Conservation (phyloP, 2,329 filamentous ascomycete species). For the Verticillium nubilum region DNA sequence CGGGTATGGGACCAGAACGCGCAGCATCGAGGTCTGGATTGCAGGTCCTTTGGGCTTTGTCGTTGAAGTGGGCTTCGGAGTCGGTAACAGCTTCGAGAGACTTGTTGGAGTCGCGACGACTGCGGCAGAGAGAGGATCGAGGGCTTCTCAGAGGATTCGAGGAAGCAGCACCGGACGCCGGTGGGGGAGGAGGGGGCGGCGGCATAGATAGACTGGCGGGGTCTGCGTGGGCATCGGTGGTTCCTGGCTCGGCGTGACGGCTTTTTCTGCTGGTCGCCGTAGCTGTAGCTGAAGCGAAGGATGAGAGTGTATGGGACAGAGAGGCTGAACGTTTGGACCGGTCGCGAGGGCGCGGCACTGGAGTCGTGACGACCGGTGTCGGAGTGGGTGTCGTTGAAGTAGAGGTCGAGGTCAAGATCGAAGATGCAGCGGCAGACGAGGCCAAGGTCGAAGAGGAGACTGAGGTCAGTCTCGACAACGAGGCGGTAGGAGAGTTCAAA, state of each 20-base stretch:
- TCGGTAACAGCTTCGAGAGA: conserved; percentile 34
- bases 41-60: conserved; percentile 8
- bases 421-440: not conserved
- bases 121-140: conserved; percentile 32
- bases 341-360: conserved; percentile 2
- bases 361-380: not conserved
- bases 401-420: not conserved
- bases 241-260: conserved; percentile 54
- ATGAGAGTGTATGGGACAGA: conserved; percentile 35
- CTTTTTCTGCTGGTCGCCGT: conserved; percentile 45
- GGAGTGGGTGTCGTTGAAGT: not conserved
- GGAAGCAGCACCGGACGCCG: conserved; percentile 9
- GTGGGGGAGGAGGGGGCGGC: conserved; percentile 34
- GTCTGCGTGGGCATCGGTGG: conserved; percentile 50
- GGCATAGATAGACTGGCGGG: conserved; percentile 62
- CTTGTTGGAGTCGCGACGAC: conserved; percentile 35
- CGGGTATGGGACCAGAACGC: not conserved
- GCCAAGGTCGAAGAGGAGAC: not conserved
- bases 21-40: not conserved
- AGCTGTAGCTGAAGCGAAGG: conserved; percentile 30
- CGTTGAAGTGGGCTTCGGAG: conserved; percentile 29
- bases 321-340: conserved; percentile 19
- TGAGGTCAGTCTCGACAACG: not conserved
- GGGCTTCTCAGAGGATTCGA: conserved; percentile 35
- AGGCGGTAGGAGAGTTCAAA: not conserved